Base-by-base conservation (phyloP, 2,329 filamentous ascomycete species). In the Exophiala sideris region DNA sequence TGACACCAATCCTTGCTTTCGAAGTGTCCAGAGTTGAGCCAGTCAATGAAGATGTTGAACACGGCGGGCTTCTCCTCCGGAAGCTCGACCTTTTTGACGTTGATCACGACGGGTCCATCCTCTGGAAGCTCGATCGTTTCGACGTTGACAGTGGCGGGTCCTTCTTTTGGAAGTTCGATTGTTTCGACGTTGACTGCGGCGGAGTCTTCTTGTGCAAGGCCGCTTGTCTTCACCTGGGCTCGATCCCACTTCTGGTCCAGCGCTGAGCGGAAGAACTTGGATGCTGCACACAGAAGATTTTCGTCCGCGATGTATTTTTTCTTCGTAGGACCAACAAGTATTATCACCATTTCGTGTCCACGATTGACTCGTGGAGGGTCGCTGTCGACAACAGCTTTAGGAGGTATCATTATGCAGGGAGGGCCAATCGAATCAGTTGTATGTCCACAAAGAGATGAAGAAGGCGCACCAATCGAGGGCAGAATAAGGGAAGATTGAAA, bases 21-120 rank as follows among this genome's bases (percentile, higher is more conserved):
- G 14, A 38, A 12, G 4, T 11, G 16, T 14, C 55, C 52, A 4
- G 39, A 41, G 64, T 80, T 77, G 20, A 82, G 71, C 77, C 78
- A 81, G 41, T 79, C 69, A 40, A 77, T 70, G 62, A 81, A 80
- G 34, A 81, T 70, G 61, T 75, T 73, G 62, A 82, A 81, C 72
- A 80, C 79, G 63, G 76, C 70, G 14, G 77, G 68, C 1, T 73
- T 73, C 64, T 82, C 77, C 56, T 71, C 70, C 0, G 77, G 73
- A 3, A 76, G 68, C 64, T 67, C 70, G 33, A 75, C 62, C 34
- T 60, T 80, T 67, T 54, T 73, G 71, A 70, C 16, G 70, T 67
- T 68, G 29, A 39, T 59, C 53, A 3, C n/a, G 12, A 18, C 56
- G 56, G 9, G 20, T 10, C 2, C 58, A 46, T 14, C 16, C 20